These are phyloP conservation scores for Dorcoceras hygrometricum DNA, from an alignment of 257 asterid species.

Conservation along the genomic window DNA sequence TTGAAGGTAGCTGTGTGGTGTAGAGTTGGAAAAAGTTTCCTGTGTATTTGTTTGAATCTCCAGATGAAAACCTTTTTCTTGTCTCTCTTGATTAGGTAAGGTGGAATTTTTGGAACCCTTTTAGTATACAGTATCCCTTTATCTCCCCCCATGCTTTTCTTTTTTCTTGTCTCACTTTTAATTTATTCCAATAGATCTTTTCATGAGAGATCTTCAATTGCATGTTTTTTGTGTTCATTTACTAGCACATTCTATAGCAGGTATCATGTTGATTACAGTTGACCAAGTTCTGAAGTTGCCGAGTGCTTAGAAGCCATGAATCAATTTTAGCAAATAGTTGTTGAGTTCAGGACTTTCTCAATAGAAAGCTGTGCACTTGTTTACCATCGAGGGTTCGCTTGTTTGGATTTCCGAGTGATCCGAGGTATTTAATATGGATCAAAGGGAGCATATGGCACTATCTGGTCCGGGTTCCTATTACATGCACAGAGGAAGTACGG, in stretches of 20 bases:
- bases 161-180: not conserved
- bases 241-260: not conserved
- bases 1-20: constrained; percentile 7
- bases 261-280: not conserved
- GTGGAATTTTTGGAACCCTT: not conserved
- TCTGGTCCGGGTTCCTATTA: constrained; percentile 39
- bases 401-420: constrained; percentile 26
- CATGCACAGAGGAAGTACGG: constrained; percentile 33
- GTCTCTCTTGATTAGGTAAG: constrained; percentile 18
- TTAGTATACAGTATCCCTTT: constrained; percentile 10
- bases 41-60: constrained; percentile 17
- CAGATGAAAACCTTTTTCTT: constrained; percentile 1
- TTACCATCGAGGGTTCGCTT: constrained; percentile 9
- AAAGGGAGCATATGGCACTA: constrained; percentile 39
- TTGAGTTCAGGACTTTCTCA: not conserved
- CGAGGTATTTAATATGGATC: constrained; percentile 42
- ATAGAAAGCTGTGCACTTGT: not conserved
- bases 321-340: not conserved
- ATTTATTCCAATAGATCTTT: not conserved
- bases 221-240: constrained; percentile 2
- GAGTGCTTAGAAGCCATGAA: constrained; percentile 8
- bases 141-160: not conserved
- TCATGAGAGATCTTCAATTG: constrained; percentile 9
- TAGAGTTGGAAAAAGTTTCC: constrained; percentile 15
- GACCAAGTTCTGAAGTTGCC: constrained; percentile 4